phyloP scores from a whole-genome alignment of 495 filamentous ascomycete species.

The Venustampulla echinocandica region DNA sequence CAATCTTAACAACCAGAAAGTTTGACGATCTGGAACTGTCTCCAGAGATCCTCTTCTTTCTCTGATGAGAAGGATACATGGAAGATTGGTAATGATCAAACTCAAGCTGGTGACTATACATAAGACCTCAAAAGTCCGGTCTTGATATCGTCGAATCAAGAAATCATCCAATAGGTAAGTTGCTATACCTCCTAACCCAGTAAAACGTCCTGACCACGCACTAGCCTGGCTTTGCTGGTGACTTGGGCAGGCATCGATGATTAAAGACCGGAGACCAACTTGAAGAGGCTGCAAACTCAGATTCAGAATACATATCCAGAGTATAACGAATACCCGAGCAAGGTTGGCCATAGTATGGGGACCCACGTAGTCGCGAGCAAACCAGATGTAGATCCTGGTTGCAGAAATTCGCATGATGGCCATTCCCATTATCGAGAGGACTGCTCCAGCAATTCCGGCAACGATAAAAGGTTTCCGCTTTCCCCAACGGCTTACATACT shows the following conservation, averaged over 20 bases:
- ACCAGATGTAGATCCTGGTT: background rate
- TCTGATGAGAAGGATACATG: background rate
- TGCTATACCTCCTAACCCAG: conserved; percentile 13
- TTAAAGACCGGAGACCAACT: conserved; percentile 12
- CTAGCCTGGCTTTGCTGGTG: conserved; percentile 12
- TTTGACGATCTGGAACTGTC: background rate
- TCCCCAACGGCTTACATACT: conserved; percentile 3
- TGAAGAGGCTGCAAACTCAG: conserved; percentile 19
- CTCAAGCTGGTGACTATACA: conserved; percentile 1
- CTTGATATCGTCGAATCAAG: background rate
- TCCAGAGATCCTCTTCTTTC: background rate
- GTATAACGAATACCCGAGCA: conserved; percentile 1
- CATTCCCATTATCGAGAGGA: conserved; percentile 7
- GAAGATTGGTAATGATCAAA: background rate
- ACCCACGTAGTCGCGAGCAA: background rate
- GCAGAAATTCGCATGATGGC: background rate
- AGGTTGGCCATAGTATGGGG: background rate
- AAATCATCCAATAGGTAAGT: conserved; percentile 2
- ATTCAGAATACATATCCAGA: conserved; percentile 9
- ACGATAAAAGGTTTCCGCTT: conserved; percentile 16
- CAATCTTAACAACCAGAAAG: background rate
- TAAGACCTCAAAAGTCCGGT: background rate
- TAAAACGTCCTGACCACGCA: conserved; percentile 13
- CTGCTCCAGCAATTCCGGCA: background rate
- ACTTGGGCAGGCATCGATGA: conserved; percentile 12